Base-by-base conservation (phyloP, 768 basidiomycete genomes). In the Paxillus ammoniavirescens region DNA sequence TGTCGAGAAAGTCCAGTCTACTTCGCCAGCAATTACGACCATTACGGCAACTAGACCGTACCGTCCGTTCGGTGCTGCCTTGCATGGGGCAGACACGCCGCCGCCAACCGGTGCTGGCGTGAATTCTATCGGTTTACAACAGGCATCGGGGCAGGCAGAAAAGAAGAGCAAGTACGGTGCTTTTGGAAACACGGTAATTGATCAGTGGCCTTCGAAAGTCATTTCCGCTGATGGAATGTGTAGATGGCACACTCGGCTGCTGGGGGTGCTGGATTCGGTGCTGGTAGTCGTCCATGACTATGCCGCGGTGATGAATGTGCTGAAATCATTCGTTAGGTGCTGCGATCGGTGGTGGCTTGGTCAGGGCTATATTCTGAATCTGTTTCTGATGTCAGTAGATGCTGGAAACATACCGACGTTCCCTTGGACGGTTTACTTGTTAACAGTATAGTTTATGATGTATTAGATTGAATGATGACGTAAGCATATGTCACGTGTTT, bases 201-300 rank as follows among this genome's bases (percentile, higher is more conserved):
- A 14, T 36, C 12, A 26, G 26, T 2, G 7, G 43, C 15, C 23
- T 44, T 21, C 18, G 44, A 21, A 8, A n/a, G 54, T 54, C 17
- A 52, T 56, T 45, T 57, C 54, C 55, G 57, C 66, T 66, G 52
- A 68, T 37, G 42, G 47, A 46, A 52, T 37, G 26, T 55, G 53
- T 33, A 71, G 82, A 72, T 84, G 76, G 83, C 82, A 1, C 72
- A 82, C 52, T 79, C 82, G 30, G 83, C 82, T 13, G 83, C 75
- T 15, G 87, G 88, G 28, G 89, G 89, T 64, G 82, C 83, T 51
- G 89, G 89, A 0, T 89, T 89, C 58, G 89, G 89, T 61, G 87
- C 86, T 53, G 86, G 87, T 84, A 47, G 81, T 73, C 13, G 7
- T 48, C 35, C 49, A 0, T 23, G 1, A 2, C 17, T 21, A 40